These are phyloP conservation scores for Candida yuanshanica DNA, from an alignment of 805 yeast species.

Conservation along the genomic window DNA sequence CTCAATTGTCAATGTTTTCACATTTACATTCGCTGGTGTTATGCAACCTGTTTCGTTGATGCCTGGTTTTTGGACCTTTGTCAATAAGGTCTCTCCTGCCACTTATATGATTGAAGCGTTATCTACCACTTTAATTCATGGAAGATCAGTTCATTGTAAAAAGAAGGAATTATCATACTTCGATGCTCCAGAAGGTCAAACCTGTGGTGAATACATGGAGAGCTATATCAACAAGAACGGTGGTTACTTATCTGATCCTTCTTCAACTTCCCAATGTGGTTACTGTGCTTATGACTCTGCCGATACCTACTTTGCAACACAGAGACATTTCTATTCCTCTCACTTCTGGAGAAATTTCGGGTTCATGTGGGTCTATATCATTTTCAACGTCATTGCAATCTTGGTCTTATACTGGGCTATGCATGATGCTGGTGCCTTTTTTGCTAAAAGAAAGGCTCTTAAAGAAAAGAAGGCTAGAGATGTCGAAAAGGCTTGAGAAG, in stretches of 20 bases:
- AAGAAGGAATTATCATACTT: slow-evolving; percentile 43
- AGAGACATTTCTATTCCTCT: slow-evolving; percentile 32
- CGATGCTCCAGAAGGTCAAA: slow-evolving; percentile 51
- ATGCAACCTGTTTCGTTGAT: slow-evolving; percentile 48
- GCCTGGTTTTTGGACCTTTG: slow-evolving; percentile 84
- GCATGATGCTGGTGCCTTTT: background rate
- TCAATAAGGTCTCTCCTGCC: slow-evolving; percentile 70
- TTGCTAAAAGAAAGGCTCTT: slow-evolving; percentile 54
- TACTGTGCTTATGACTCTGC: slow-evolving; percentile 47
- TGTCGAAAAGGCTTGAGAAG: too few species aligned
- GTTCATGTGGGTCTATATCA: slow-evolving; percentile 39
- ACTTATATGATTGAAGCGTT: slow-evolving; percentile 64
- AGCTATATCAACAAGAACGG: slow-evolving; percentile 21
- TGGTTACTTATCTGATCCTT: slow-evolving; percentile 9
- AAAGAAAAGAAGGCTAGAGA: slow-evolving; percentile 32
- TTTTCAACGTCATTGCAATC: slow-evolving; percentile 36
- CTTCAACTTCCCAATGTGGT: slow-evolving; percentile 42
- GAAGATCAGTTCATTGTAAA: slow-evolving; percentile 44
- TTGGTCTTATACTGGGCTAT: slow-evolving; percentile 39
- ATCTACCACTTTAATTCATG: slow-evolving; percentile 43
- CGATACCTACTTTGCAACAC: slow-evolving; percentile 53
- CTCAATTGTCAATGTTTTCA: slow-evolving; percentile 50
- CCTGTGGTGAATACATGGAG: slow-evolving; percentile 55
- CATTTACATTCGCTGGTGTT: slow-evolving; percentile 65
- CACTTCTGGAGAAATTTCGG: slow-evolving; percentile 67